Evolutionary conservation across 1,139 yeast species (phyloP).

Genomic region (Yamadazyma triangularis): DNA sequence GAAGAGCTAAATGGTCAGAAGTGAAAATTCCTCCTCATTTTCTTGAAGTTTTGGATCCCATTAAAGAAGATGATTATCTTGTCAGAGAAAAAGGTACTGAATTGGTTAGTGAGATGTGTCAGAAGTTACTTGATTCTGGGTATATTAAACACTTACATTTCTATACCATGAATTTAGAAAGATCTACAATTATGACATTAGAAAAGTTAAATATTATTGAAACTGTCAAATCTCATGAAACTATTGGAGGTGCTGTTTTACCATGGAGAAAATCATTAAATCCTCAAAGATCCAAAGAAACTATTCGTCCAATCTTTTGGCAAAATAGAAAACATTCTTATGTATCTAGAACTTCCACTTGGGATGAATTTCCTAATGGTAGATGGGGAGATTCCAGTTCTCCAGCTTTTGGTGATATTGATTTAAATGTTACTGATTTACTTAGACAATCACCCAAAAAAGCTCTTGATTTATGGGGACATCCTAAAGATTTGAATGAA

Average conservation of each 20-base stretch:
- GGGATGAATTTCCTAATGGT: conserved; percentile 96
- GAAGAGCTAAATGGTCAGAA: conserved; percentile 94
- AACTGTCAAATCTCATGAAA: conserved; percentile 36
- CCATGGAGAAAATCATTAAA: conserved; percentile 93
- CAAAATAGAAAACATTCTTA: conserved; percentile 89
- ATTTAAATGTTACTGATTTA: conserved; percentile 71
- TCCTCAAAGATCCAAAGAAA: conserved; percentile 75
- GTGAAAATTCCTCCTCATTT: conserved; percentile 75
- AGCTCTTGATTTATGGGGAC: conserved; percentile 85
- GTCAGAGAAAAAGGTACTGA: conserved; percentile 87
- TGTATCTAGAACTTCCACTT: conserved; percentile 82
- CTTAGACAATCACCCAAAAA: conserved; percentile 77
- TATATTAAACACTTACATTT: conserved; percentile 83
- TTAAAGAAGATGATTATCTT: conserved; percentile 83
- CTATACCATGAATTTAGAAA: conserved; percentile 94
- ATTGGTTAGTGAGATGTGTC: conserved; percentile 81
- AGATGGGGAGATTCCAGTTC: conserved; percentile 94
- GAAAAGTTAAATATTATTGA: conserved; percentile 64
- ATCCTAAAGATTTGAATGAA: conserved; percentile 58
- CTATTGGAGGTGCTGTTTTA: conserved; percentile 39
- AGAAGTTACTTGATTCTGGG: conserved; percentile 64
- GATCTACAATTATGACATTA: conserved; percentile 83
- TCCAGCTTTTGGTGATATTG: conserved; percentile 89
- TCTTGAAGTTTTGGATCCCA: conserved; percentile 67
- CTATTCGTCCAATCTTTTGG: conserved; percentile 95